Percentiles rank a stretch among this genome's conserved stretches.
phyloP scores from a whole-genome alignment of 2,329 filamentous ascomycete genomes.

The Alternaria arbusti region DNA sequence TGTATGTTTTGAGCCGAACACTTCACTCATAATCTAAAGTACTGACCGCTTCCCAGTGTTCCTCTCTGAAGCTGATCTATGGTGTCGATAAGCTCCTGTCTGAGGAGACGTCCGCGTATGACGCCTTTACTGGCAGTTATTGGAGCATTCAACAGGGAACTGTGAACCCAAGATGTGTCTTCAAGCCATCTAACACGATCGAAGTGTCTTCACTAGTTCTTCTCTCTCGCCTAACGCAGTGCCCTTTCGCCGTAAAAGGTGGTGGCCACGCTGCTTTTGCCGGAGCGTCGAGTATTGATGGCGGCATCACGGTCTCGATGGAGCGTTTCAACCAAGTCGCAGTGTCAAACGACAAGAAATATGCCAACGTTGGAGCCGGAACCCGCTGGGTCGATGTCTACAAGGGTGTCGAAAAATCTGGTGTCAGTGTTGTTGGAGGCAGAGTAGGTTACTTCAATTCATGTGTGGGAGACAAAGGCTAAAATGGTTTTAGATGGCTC shows the following conservation, averaged over 20 bases:
- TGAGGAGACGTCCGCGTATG: constrained; percentile 22
- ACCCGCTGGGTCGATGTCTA: constrained; percentile 47
- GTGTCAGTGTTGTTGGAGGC: constrained; percentile 41
- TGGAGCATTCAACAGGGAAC: constrained; percentile 38
- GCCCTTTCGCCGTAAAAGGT: constrained; percentile 53
- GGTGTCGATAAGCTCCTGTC: constrained; percentile 23
- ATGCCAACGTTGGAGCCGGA: constrained; percentile 40
- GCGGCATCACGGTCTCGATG: constrained; percentile 54
- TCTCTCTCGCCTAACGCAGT: constrained; percentile 32
- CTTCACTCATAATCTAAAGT: not conserved
- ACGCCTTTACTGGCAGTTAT: constrained; percentile 27
- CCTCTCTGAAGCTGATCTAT: constrained; percentile 29
- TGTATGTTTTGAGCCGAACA: constrained; percentile 15
- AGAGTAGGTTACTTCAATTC: constrained; percentile 8
- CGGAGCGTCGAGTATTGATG: constrained; percentile 51
- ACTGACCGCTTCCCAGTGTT: constrained; percentile 13
- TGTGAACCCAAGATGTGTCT: constrained; percentile 35
- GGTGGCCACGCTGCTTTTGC: constrained; percentile 53
- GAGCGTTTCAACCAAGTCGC: constrained; percentile 37
- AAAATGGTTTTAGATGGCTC: constrained; percentile 18
- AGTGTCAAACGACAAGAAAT: constrained; percentile 29
- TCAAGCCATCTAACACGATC: constrained; percentile 26
- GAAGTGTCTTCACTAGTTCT: constrained; percentile 30
- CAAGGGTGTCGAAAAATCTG: constrained; percentile 27
- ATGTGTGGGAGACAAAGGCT: too few species aligned